phyloP scores from a whole-genome alignment of 352 stramenopile genomes.

The Phytophthora pini region DNA sequence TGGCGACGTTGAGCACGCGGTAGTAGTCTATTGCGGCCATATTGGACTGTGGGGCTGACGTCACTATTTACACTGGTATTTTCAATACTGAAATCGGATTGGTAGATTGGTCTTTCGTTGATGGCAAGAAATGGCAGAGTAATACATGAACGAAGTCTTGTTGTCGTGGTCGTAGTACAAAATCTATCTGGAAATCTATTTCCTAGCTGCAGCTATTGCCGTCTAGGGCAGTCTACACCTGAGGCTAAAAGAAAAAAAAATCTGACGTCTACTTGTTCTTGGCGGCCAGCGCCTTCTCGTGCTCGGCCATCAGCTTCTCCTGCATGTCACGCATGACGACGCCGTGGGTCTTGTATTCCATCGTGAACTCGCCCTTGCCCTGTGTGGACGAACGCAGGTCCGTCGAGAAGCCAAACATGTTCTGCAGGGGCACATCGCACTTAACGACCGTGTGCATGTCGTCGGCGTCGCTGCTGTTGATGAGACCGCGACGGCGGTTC shows the following conservation, averaged over 20 bases:
- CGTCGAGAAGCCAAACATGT: slow-evolving; percentile 99
- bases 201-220: slow-evolving; percentile 17
- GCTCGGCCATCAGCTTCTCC: slow-evolving; percentile 95
- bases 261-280: slow-evolving; percentile 74
- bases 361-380: slow-evolving; percentile 99
- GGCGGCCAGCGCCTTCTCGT: slow-evolving; percentile 86
- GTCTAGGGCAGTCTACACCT: slow-evolving; percentile 6
- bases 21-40: slow-evolving; percentile 75
- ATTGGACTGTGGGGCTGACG: slow-evolving; percentile 4
- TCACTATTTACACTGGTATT: slow-evolving; percentile 3
- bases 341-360: slow-evolving; percentile 99
- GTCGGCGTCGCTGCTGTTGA: slow-evolving; percentile 96
- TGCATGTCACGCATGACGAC: slow-evolving; percentile 94
- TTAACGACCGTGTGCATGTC: slow-evolving; percentile 94
- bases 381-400: slow-evolving; percentile 96
- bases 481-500: slow-evolving; percentile 95
- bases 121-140: not conserved
- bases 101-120: not conserved
- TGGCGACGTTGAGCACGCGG: slow-evolving; percentile 76
- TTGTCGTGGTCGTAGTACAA: slow-evolving; percentile 10
- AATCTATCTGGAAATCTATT: slow-evolving; percentile 29
- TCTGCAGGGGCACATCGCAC: slow-evolving; percentile 95
- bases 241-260: slow-evolving; percentile 9
- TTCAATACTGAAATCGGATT: not conserved
- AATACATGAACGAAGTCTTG: slow-evolving; percentile 25